Conservation (phyloP, 495 filamentous ascomycete species). For the Talaromyces borbonicus region DNA sequence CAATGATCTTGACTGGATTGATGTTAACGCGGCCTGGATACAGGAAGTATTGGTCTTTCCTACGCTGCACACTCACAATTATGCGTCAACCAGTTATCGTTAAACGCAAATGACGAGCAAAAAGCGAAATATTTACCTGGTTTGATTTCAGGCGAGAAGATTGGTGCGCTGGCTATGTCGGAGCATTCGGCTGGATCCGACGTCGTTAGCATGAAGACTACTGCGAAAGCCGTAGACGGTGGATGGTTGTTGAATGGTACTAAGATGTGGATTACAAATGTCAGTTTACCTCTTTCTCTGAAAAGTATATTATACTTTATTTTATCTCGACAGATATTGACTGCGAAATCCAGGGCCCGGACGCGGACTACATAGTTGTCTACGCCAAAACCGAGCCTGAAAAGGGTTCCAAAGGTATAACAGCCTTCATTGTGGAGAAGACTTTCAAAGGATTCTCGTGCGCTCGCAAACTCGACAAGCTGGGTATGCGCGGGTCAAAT, state of each 20-base stretch:
- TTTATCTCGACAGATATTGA: neutral
- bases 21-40: too few relatives aligned
- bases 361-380: conserved; percentile 80
- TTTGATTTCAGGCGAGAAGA: conserved; percentile 67
- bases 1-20: neutral
- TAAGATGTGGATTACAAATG: conserved; percentile 99
- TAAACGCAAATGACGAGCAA: conserved; percentile 75
- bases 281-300: conserved; percentile 22
- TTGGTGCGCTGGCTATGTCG: conserved; percentile 93
- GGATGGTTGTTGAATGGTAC: conserved; percentile 82
- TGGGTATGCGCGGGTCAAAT: conserved; percentile 95
- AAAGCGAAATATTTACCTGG: conserved; percentile 73
- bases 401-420: conserved; percentile 81
- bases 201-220: conserved; percentile 91
- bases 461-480: conserved; percentile 89
- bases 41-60: conserved; percentile 79
- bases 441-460: conserved; percentile 68
- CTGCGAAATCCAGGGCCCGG: conserved; percentile 57
- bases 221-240: conserved; percentile 67
- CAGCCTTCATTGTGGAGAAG: conserved; percentile 83
- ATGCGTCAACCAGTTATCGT: conserved; percentile 90
- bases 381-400: conserved; percentile 91
- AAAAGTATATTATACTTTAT: neutral
- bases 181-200: conserved; percentile 87
- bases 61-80: conserved; percentile 96